Base-by-base conservation (phyloP, 257 asterid species). In the Solanum virginianum region DNA sequence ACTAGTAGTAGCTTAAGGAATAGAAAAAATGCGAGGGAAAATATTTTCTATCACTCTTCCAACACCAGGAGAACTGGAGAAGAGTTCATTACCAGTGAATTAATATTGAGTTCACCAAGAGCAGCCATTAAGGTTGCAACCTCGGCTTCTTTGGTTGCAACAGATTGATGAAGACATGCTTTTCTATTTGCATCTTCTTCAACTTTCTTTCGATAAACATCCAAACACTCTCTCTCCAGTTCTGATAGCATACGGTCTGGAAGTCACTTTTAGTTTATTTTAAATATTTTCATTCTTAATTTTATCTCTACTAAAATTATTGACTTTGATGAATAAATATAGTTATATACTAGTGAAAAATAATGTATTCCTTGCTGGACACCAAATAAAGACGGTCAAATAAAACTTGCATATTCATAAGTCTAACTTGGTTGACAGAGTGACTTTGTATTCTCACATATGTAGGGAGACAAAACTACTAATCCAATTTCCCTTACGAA, bases 81-180 rank as follows among this genome's bases (percentile, higher is more conserved):
- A 65, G 57, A 4, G 22, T 62, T 43, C 79, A 43, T 14, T 83
- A 83, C 85, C 43, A 72, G 80, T 29, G 80, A 83, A 43, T 83
- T 83, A 66, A 83, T 32, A 83, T 22, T 66, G 80, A 83, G 85
- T 83, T 83, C 80, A 83, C 85, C 85, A 51, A 83, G 85, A 66
- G 55, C 60, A 26, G 85, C 80, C 85, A 83, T 83, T 85, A 85
- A 36, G 0, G 87, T 74, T 16, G 87, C 87, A 84, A 68, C 80
- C 80, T 70, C 54, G 10, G 54, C 53, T 70, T 70, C 80, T 70
- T 70, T 70, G 29, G 54, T 47, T 70, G 80, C 80, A 70, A 70
- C 29, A 41, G 80, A 41, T 41, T 70, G 80, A 70, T 70, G 80
- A 39, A 70, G 80, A 70, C 80, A 70, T 70, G 32, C 32, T 70